Evolutionary conservation across 305 asterid genomes (phyloP).

Genomic region (Euphrasia arctica): DNA sequence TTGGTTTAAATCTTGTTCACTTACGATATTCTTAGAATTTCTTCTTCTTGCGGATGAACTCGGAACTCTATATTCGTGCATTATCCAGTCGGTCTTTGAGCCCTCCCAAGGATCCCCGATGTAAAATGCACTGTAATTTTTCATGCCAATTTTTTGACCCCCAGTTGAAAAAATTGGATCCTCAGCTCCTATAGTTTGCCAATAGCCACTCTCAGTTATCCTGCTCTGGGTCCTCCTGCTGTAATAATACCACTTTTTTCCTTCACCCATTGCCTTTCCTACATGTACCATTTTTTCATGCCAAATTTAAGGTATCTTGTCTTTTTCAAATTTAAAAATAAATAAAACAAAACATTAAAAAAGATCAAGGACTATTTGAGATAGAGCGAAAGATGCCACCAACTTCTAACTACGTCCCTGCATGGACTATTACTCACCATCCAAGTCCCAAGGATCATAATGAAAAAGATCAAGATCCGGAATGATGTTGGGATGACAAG

Average conservation of each 20-base stretch:
- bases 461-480: slow-evolving; percentile 91
- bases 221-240: slow-evolving; percentile 71
- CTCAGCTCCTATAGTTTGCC: slow-evolving; percentile 72
- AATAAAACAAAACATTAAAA: not conserved
- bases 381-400: too few species aligned
- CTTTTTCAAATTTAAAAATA: not conserved
- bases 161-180: slow-evolving; percentile 56
- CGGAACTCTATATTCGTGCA: slow-evolving; percentile 72
- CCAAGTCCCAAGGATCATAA: slow-evolving; percentile 91
- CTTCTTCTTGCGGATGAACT: slow-evolving; percentile 41
- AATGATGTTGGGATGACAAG: slow-evolving; percentile 86
- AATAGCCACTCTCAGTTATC: slow-evolving; percentile 67
- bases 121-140: slow-evolving; percentile 54
- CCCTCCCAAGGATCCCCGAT: slow-evolving; percentile 59
- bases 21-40: slow-evolving; percentile 41
- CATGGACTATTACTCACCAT: slow-evolving; percentile 40
- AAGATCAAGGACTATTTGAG: not conserved
- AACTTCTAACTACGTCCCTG: too few species aligned
- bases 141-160: slow-evolving; percentile 54
- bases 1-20: not conserved
- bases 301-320: not conserved
- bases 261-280: slow-evolving; percentile 96
- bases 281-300: slow-evolving; percentile 21
- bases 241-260: slow-evolving; percentile 80
- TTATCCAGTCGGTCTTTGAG: slow-evolving; percentile 67